Conservation (phyloP, 495 filamentous ascomycete genomes). For the Daldinia concentrica region DNA sequence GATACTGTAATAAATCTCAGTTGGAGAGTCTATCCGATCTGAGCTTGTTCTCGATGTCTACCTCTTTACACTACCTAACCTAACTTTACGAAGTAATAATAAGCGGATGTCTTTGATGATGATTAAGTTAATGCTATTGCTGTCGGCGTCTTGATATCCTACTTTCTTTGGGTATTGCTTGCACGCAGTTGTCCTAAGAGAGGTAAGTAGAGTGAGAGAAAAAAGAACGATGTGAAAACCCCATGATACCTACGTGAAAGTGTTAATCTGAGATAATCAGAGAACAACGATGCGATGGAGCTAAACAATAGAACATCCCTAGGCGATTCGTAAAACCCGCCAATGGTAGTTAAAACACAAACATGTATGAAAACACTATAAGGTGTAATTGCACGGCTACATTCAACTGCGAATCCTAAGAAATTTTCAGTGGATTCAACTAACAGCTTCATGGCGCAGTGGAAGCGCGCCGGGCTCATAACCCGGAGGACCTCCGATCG, state of each 20-base stretch:
- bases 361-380: not conserved
- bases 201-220: not conserved
- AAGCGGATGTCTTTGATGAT: not conserved
- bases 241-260: not conserved
- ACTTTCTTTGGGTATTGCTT: not conserved
- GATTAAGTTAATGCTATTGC: not conserved
- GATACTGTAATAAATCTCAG: not conserved
- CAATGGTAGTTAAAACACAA: not conserved
- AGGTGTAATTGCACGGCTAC: not conserved
- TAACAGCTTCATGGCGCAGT: constrained; percentile 26
- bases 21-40: not conserved
- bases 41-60: not conserved
- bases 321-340: no score
- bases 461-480: constrained; percentile 28
- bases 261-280: no score
- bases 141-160: not conserved
- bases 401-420: not conserved
- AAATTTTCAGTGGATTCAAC: not conserved
- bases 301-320: no score
- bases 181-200: no score
- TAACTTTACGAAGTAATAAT: not conserved
- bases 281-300: no score
- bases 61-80: not conserved
- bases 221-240: no score
- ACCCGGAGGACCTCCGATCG: constrained; percentile 34